A percentile compares a stretch with the other conserved stretches of the same genome.
Evolutionary conservation across 1,284 basidiomycete species (phyloP).

Genomic region (Moesziomyces sp.): DNA sequence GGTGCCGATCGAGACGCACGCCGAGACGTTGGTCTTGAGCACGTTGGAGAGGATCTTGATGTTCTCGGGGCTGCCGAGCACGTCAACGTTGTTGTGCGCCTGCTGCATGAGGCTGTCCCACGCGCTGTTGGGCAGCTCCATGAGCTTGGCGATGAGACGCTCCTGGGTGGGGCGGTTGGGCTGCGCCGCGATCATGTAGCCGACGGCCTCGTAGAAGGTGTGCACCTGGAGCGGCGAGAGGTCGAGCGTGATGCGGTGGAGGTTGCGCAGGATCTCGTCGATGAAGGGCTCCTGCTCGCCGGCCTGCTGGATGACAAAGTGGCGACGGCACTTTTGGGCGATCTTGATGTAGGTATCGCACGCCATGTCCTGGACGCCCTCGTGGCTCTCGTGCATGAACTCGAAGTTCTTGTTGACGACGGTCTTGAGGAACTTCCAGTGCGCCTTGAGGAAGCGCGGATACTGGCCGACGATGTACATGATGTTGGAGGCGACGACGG

Average conservation of each 20-base stretch:
- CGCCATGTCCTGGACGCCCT: slow-evolving; percentile 99
- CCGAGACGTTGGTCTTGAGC: slow-evolving; percentile 97
- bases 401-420: slow-evolving; percentile 99
- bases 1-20: slow-evolving; percentile 94
- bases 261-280: slow-evolving; percentile 91
- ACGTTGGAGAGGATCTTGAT: slow-evolving; percentile 98
- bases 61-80: slow-evolving; percentile 89
- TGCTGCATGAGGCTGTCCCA: slow-evolving; percentile 99
- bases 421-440: slow-evolving; percentile 99
- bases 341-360: slow-evolving; percentile 99
- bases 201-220: slow-evolving; percentile 82
- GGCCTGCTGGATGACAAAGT: slow-evolving; percentile 98
- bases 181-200: slow-evolving; percentile 99
- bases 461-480: slow-evolving; percentile 99
- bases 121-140: slow-evolving; percentile 97
- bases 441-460: slow-evolving; percentile 98
- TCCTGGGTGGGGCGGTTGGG: slow-evolving; percentile 98
- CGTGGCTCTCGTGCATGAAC: slow-evolving; percentile 99
- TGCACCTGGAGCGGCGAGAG: slow-evolving; percentile 87
- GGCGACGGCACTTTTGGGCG: slow-evolving; percentile 95
- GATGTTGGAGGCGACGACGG: slow-evolving; percentile 98
- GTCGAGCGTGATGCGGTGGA: slow-evolving; percentile 95
- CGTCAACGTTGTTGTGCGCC: slow-evolving; percentile 91
- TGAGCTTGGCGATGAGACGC: slow-evolving; percentile 90
- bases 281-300: slow-evolving; percentile 98